Base-by-base conservation (phyloP, 1,139 yeast genomes). In the Magnusiomyces tetraspermus region DNA sequence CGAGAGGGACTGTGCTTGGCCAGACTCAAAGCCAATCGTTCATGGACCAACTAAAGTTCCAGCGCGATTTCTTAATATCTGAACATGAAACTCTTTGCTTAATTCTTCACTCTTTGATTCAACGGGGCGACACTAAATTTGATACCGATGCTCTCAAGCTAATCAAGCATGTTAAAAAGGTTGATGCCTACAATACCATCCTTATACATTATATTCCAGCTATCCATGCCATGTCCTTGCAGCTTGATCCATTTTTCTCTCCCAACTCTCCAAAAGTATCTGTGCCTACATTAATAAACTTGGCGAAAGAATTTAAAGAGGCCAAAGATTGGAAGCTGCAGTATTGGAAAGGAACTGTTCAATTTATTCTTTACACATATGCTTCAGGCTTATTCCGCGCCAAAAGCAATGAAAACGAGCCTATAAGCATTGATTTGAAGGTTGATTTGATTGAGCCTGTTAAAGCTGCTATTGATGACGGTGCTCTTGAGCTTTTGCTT, bases 401-500 rank as follows among this genome's bases (percentile, higher is more conserved):
- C 31, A 44, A 54, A 30, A 26, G 42, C 10, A 21, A 42, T 38
- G 54, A 54, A 23, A 47, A 53, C 37, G 53, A 38, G 56, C n/a
- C 45, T 46, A 3, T 49, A 28, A 48, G 49, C n/a, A 49, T 62
- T 57, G 79, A 77, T 2, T 67, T 68, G 38, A 63, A 66, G 15
- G 69, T 66, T 40, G 79, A 76, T 42, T 73, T 82, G 45, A 68
- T 73, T 6, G 64, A 69, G 10, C 71, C 76, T 3, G 74, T 79
- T 2, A 76, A 77, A 53, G 67, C 68, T 57, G 83, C 78, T 53
- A 77, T 76, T 55, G 83, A 76, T 60, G 69, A 67, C 61, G 97
- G 97, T 30, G 95, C 89, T 0, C 70, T 90, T 59, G 98, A 92
- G 65, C 82, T 83, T 61, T 68, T 90, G 40, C 72, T 90, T 66